A percentile compares a stretch with the other conserved stretches of the same genome.
phyloP scores from a whole-genome alignment of 768 basidiomycete genomes.

The Amylocystis lapponica region DNA sequence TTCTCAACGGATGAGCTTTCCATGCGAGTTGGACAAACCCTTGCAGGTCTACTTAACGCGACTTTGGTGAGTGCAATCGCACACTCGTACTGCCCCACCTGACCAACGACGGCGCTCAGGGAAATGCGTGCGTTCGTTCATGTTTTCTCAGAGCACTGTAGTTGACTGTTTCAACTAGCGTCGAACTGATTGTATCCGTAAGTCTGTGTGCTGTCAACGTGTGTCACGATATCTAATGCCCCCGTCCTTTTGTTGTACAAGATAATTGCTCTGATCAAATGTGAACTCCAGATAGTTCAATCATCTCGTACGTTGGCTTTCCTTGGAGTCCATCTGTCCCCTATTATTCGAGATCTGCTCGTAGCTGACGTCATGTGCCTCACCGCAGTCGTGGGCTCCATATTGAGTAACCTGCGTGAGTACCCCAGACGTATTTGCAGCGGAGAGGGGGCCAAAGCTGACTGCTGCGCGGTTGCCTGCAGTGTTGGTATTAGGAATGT shows the following conservation, averaged over 20 bases:
- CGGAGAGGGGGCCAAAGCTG: neutral
- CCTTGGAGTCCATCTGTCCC: neutral
- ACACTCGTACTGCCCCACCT: neutral
- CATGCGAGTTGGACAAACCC: slow-evolving; percentile 73
- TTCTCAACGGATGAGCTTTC: slow-evolving; percentile 87
- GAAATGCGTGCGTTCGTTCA: slow-evolving; percentile 23
- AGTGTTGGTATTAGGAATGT: slow-evolving; percentile 75
- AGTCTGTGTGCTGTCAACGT: too few species aligned
- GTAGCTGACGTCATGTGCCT: neutral
- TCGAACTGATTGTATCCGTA: slow-evolving; percentile 39
- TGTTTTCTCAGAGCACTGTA: neutral
- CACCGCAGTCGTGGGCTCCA: slow-evolving; percentile 40
- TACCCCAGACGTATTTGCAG: neutral
- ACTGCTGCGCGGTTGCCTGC: neutral
- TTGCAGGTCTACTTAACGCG: slow-evolving; percentile 82
- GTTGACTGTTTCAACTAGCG: slow-evolving; percentile 19
- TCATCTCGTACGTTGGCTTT: slow-evolving; percentile 31
- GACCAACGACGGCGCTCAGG: slow-evolving; percentile 10
- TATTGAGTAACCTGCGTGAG: slow-evolving; percentile 40
- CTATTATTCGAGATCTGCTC: neutral
- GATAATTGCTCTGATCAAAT: slow-evolving; percentile 42
- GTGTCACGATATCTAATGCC: too few species aligned
- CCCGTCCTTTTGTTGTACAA: too few species aligned
- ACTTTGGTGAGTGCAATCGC: slow-evolving; percentile 50
- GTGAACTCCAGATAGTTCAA: slow-evolving; percentile 40